phyloP scores from a whole-genome alignment of 495 filamentous ascomycete genomes.

The Xylaria flabelliformis region DNA sequence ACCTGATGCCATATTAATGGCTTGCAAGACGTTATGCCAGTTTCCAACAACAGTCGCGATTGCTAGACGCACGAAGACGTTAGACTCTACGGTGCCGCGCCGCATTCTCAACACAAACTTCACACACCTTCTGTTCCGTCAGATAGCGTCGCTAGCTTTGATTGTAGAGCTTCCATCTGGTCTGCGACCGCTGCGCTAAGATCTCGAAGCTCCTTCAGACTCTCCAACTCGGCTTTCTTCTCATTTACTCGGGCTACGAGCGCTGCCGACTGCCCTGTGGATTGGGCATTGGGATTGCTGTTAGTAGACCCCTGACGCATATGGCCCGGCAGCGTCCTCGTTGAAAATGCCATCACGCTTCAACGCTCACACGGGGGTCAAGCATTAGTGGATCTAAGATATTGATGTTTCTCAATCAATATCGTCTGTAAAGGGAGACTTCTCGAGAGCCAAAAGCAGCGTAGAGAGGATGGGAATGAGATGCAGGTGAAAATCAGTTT shows the following conservation, averaged over 20 bases:
- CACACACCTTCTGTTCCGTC: constrained; percentile 88
- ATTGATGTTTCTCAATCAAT: background rate
- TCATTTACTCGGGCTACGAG: constrained; percentile 88
- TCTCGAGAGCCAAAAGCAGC: background rate
- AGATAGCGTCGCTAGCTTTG: constrained; percentile 84
- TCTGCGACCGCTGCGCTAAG: constrained; percentile 84
- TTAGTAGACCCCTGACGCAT: constrained; percentile 64
- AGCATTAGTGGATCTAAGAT: background rate
- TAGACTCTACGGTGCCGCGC: constrained; percentile 5
- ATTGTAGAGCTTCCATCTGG: constrained; percentile 90
- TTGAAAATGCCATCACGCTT: constrained; percentile 41
- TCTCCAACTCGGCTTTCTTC: constrained; percentile 93
- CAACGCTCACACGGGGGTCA: background rate
- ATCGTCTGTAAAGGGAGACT: background rate
- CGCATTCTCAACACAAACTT: background rate
- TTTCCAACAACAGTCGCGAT: constrained; percentile 92
- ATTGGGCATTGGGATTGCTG: constrained; percentile 46
- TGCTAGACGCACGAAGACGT: constrained; percentile 55
- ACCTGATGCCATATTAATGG: constrained; percentile 96
- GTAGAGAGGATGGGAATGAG: background rate
- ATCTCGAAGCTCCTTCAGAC: constrained; percentile 83
- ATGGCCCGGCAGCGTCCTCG: constrained; percentile 62
- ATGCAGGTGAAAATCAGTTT: background rate
- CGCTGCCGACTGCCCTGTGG: constrained; percentile 75
- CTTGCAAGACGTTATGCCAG: constrained; percentile 93